These are phyloP conservation scores for Chaetomium olivaceum DNA, from an alignment of 2,329 filamentous ascomycete species.

Conservation along the genomic window DNA sequence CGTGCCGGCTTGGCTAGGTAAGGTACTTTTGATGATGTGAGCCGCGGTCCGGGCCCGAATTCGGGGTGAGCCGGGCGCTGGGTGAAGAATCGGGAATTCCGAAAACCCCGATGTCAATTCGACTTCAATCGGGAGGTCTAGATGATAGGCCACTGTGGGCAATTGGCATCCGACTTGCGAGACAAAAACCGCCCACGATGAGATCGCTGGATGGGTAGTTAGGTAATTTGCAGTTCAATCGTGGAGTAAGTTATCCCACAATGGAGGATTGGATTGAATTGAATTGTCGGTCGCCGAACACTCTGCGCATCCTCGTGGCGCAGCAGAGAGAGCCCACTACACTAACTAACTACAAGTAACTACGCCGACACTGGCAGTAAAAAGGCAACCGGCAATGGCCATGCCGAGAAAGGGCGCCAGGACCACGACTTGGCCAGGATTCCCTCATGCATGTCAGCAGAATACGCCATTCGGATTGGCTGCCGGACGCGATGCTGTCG, in stretches of 20 bases:
- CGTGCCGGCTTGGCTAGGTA: background rate
- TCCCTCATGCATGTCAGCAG: background rate
- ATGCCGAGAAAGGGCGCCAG: conserved; percentile 3
- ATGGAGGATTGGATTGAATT: background rate
- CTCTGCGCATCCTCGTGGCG: conserved; percentile 6
- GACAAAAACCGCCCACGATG: background rate
- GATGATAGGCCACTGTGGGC: background rate
- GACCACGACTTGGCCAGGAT: background rate
- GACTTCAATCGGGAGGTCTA: background rate
- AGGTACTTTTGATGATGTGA: background rate
- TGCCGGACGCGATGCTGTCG: background rate
- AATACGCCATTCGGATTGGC: background rate
- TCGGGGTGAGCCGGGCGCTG: background rate
- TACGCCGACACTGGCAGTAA: background rate
- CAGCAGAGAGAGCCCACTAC: conserved; percentile 6
- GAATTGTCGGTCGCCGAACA: background rate
- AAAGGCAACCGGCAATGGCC: background rate
- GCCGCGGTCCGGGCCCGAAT: background rate
- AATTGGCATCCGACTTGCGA: background rate
- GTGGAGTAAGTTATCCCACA: background rate
- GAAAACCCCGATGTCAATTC: background rate
- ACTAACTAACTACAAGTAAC: background rate
- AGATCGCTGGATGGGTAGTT: background rate
- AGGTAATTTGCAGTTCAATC: background rate
- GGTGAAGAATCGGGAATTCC: background rate